Conservation (phyloP, 1,139 yeast genomes). For the Hyphopichia khmerensis region DNA sequence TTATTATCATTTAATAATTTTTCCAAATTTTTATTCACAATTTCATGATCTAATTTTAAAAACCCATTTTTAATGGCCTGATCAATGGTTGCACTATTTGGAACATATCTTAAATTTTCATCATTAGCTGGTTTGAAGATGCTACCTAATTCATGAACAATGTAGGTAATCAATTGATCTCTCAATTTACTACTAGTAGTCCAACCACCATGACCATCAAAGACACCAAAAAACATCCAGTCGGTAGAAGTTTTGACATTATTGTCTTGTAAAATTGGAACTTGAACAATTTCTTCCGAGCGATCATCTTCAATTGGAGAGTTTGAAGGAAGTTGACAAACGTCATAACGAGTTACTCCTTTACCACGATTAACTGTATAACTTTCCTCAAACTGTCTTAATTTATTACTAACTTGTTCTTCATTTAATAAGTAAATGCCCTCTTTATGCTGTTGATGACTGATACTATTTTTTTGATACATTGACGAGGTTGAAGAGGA, state of each 20-base stretch:
- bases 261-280: slow-evolving; percentile 62
- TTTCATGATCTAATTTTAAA: slow-evolving; percentile 78
- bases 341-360: slow-evolving; percentile 91
- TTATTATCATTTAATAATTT: slow-evolving; percentile 63
- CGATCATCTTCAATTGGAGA: slow-evolving; percentile 95
- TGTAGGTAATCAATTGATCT: slow-evolving; percentile 72
- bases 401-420: slow-evolving; percentile 67
- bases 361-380: slow-evolving; percentile 78
- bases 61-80: slow-evolving; percentile 82
- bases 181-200: slow-evolving; percentile 83
- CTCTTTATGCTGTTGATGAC: slow-evolving; percentile 45
- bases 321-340: slow-evolving; percentile 86
- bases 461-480: slow-evolving; percentile 37
- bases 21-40: slow-evolving; percentile 74
- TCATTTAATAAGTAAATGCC: slow-evolving; percentile 57
- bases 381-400: slow-evolving; percentile 78
- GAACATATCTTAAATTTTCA: slow-evolving; percentile 52
- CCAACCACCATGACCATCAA: slow-evolving; percentile 98
- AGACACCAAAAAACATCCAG: slow-evolving; percentile 94
- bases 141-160: slow-evolving; percentile 73
- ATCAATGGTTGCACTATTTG: slow-evolving; percentile 69
- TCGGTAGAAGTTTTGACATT: slow-evolving; percentile 62
- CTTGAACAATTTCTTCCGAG: slow-evolving; percentile 81
- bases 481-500: slow-evolving; percentile 48
- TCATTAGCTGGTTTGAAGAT: slow-evolving; percentile 58